Evolutionary conservation across 805 yeast species (phyloP).

Genomic region (Zygotorulaspora sp.): DNA sequence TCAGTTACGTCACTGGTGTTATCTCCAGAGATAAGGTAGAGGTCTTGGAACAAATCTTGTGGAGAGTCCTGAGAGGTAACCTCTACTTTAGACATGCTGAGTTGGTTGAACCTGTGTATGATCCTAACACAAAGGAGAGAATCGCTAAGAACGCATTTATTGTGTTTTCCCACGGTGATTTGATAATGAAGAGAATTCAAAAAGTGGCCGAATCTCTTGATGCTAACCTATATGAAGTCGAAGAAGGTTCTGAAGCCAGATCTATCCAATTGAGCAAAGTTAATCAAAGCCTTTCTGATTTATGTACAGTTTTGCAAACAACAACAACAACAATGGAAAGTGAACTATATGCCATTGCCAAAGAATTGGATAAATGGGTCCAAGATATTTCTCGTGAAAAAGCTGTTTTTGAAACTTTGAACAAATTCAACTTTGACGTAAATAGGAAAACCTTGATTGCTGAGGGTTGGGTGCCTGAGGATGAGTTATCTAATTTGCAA

Average conservation of each 20-base stretch:
- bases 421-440: constrained; percentile 63
- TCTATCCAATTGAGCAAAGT: constrained; percentile 37
- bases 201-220: constrained; percentile 68
- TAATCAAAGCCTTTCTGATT: constrained; percentile 43
- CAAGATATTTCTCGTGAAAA: constrained; percentile 50
- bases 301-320: constrained; percentile 45
- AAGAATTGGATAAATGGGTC: constrained; percentile 60
- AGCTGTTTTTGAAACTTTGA: constrained; percentile 53
- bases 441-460: constrained; percentile 62
- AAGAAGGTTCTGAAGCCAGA: constrained; percentile 39
- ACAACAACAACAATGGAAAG: constrained; percentile 54
- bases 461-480: constrained; percentile 70
- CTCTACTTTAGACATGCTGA: constrained; percentile 57
- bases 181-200: constrained; percentile 54
- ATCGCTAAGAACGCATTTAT: constrained; percentile 59
- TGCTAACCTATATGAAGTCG: constrained; percentile 56
- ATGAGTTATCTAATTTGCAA: constrained; percentile 47
- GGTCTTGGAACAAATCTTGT: constrained; percentile 61
- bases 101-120: constrained; percentile 52
- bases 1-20: constrained; percentile 60
- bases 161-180: constrained; percentile 64
- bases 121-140: constrained; percentile 45
- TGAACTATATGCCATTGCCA: constrained; percentile 60
- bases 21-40: constrained; percentile 56
- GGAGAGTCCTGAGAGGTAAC: constrained; percentile 75